Base-by-base conservation (phyloP, 805 yeast genomes). In the Candida ovalis region DNA sequence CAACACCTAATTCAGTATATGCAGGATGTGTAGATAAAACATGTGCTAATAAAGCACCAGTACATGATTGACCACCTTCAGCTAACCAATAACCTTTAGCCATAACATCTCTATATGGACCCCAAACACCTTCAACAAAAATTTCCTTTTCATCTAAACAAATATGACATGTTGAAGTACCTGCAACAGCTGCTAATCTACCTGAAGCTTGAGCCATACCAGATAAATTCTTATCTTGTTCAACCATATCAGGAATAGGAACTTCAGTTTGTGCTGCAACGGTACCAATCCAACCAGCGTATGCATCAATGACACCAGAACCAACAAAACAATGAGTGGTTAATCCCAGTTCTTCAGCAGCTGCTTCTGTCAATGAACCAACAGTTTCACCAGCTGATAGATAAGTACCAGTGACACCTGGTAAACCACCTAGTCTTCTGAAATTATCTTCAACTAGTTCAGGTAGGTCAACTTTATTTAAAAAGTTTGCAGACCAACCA, bases 251-350 rank as follows among this genome's bases (percentile, higher is more conserved):
- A 0, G 80, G 79, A 46, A 82, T 74, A 27, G 75, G 72, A 4
- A 70, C 62, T 53, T 85, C 88, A 4, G 89, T 82, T 56, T 83
- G 82, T 1, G 96, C 96, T 24, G 97, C 99, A 50, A 92, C 96
- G 1, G 98, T 94, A 48, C 99, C 99, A 47, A 94, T 81, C 97
- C 98, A 94, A 40, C 99, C 99, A 3, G 98, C 96, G 63, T 94
- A 94, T 5, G 98, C 97, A 66, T 94, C 99, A 63, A 94, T 94
- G 35, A 94, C 96, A 62, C 97, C 97, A 1, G 95, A 84, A 7
- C 96, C 97, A 38, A 94, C 98, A 28, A 82, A 80, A 69, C 95
- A 86, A 45, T 76, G 74, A 21, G 86, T 77, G 9, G 94, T 78
- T 53, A 94, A 75, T 10, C 98, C 98, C 59, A 94, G 74, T 47